Percentiles rank a stretch among this genome's conserved stretches.
Conservation (phyloP, 1,284 basidiomycete species). For the Ceratobasidium theobromae region DNA sequence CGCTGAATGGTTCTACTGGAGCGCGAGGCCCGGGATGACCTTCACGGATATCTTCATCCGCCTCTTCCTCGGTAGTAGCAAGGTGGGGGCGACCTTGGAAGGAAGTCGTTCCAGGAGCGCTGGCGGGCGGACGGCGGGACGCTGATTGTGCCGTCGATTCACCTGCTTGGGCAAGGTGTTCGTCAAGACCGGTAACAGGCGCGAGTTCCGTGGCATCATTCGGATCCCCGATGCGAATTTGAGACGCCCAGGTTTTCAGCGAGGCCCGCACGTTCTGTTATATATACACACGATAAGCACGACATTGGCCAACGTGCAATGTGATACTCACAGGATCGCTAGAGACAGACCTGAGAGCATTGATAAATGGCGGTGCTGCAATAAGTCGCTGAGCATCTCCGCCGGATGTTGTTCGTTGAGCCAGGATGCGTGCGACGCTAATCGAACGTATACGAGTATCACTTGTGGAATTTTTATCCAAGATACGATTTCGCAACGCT, state of each 20-base stretch:
- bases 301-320: neutral
- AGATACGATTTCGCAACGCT: neutral
- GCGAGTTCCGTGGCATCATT: conserved; percentile 13
- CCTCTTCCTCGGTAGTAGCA: neutral
- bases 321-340: conserved; percentile 10
- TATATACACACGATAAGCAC: neutral
- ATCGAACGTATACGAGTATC: conserved; percentile 14
- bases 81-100: neutral
- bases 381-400: conserved; percentile 11
- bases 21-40: neutral
- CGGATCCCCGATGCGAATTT: conserved; percentile 28
- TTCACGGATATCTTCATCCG: neutral
- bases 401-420: conserved; percentile 3
- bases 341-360: neutral
- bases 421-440: conserved; percentile 14
- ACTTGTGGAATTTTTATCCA: conserved; percentile 1
- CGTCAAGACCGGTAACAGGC: conserved; percentile 16
- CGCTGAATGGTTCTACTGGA: conserved; percentile 1
- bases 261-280: conserved; percentile 17
- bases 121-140: neutral
- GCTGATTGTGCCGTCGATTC: neutral
- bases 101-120: neutral
- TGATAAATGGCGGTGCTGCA: conserved; percentile 12
- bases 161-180: conserved; percentile 9
- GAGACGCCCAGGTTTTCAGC: conserved; percentile 28